Base-by-base conservation (phyloP, 768 basidiomycete species). In the Boletellus emodensis region DNA sequence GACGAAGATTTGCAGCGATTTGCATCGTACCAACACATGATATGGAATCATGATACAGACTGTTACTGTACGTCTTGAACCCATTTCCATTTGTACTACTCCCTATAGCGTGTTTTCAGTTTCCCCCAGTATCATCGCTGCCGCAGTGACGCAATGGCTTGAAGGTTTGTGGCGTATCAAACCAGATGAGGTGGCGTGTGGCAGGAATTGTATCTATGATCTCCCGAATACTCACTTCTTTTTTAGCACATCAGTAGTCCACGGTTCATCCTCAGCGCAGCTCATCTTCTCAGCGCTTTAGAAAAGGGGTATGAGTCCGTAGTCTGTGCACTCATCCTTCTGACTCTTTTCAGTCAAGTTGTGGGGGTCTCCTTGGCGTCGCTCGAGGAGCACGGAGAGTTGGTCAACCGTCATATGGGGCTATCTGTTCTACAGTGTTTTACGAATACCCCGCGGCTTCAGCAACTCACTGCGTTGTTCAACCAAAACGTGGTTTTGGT, bases 11-110 rank as follows among this genome's bases (percentile, higher is more conserved):
- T 87, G 10, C 52, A 66, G 20, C 77, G 75, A 48, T 64, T 85
- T 33, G 67, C 77, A 12, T 61, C 73, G 1, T 82, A 83, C 58
- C 81, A 80, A 54, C 83, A 83, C 54, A 63, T 81, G n/a, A 36
- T 75, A 28, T 86, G 84, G 85, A 48, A 53, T 68, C 9, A 51
- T 64, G 17, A 68, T 41, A 71, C 76, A 26, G 69, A 68, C 6
- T 63, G 56, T 28, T 59, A 64, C 55, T 60, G 85, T 85, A 54
- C 52, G 74, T 41, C 9, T 9, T 22, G 20, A 5, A 30, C 32
- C 50, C 26, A 13, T 33, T 35, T 2, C 11, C 12, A 14, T 37
- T 17, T 11, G 32, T 41, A 10, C 49, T 9, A 1, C 33, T 32
- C 26, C 15, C 35, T 51, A 48, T 49, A 45, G 35, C 26, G 17